Evolutionary conservation across 805 yeast species (phyloP), one percentile per base, ranked within the genome.

Genomic region (Saccharomycopsis olivae): DNA sequence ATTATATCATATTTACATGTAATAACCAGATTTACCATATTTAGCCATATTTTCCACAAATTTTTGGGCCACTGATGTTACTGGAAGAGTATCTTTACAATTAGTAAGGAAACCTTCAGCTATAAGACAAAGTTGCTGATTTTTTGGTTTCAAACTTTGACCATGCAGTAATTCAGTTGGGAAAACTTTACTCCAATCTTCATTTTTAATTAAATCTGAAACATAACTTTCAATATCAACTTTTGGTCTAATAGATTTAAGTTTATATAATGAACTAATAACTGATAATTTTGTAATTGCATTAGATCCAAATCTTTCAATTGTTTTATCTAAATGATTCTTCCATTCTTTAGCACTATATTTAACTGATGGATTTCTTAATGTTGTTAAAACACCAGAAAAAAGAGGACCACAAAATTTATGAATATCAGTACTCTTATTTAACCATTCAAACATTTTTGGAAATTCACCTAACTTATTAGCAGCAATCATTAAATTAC

Each of bases 381-480:
- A 44, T 35, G n/a, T 33, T 29, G 17, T 44, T 44, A 30, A 44
- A 32, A 14, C 41, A 11, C 40, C 33, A 9, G 32, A 15, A 13
- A 29, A 14, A 16, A 44, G 39, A 14, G 34, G 20, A 6, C 31
- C 33, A 15, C 5, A 36, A 13, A 19, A 38, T 29, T 31, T 27
- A 36, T 24, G 9, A 10, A 4, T 40, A 16, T 4, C 13, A 9
- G 11, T 10, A 17, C 13, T 40, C 37, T 15, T 44, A 30, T 44
- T 40, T 17, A 44, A 24, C 18, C 25, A 36, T 6, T 40, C 34
- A 33, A 44, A 41, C 2, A 33, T 27, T 20, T 44, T 45, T 13
- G 47, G 45, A 19, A 44, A 35, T 15, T 44, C 41, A 18, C 36
- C 37, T 23, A 44, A 38, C 24, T 30, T 40, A 2, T 42, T 37